These are phyloP conservation scores for Pythium insidiosum DNA, from an alignment of 352 stramenopile genomes.

Conservation along the genomic window DNA sequence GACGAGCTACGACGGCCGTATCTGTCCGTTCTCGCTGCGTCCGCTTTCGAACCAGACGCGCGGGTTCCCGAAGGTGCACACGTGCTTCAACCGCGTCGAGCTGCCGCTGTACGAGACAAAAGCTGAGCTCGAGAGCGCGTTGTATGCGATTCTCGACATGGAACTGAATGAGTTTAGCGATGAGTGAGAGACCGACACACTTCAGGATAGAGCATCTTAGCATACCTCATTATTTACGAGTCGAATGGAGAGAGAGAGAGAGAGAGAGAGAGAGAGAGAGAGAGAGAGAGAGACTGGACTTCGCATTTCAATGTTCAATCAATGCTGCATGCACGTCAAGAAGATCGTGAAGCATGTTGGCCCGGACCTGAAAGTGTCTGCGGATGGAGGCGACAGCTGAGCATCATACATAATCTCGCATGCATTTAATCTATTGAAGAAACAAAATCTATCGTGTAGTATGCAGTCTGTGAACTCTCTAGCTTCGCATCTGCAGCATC, in stretches of 20 bases:
- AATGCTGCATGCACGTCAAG: no score
- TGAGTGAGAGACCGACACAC: no score
- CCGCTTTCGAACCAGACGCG: slow-evolving; percentile 47
- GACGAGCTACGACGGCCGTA: slow-evolving; percentile 78
- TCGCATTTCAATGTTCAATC: no score
- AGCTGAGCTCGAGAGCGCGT: slow-evolving; percentile 89
- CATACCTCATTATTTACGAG: no score
- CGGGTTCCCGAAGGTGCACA: slow-evolving; percentile 72
- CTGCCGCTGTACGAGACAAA: slow-evolving; percentile 77
- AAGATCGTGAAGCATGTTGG: no score
- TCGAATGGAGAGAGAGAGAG: no score
- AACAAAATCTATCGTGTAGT: neutral
- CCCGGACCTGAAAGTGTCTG: no score
- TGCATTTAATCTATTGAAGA: neutral
- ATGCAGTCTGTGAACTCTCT: slow-evolving; percentile 1
- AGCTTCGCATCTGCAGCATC: slow-evolving; percentile 89
- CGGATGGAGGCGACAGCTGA: no score
- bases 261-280: no score
- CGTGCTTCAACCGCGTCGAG: slow-evolving; percentile 82
- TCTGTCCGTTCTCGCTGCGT: slow-evolving; percentile 65
- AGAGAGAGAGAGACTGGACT: no score
- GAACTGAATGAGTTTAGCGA: slow-evolving; percentile 93
- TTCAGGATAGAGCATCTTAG: no score
- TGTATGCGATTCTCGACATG: slow-evolving; percentile 95
- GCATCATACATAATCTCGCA: no score